Percentiles rank a stretch among this genome's conserved stretches.
Conservation (phyloP, 805 yeast species). For the Starmerella apis region DNA sequence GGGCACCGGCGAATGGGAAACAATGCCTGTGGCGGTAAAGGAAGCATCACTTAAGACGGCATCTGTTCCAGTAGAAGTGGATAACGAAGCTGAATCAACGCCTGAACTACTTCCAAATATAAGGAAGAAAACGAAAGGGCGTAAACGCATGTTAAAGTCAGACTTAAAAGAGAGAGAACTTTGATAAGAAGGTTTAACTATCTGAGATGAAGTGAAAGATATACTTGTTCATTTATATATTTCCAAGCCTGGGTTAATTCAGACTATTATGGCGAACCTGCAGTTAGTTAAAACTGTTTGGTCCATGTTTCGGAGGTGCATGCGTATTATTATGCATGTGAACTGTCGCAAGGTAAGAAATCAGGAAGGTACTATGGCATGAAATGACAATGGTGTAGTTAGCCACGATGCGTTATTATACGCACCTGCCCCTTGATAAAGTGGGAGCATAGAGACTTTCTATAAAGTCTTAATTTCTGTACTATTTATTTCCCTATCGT, state of each 20-base stretch:
- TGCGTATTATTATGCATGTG: background rate
- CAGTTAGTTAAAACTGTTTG: background rate
- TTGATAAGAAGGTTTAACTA: background rate
- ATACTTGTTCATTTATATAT: background rate
- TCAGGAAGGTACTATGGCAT: too few species aligned
- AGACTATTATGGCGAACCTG: background rate
- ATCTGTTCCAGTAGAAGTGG: background rate
- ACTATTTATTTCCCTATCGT: too few species aligned
- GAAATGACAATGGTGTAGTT: too few species aligned
- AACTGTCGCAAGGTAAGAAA: background rate
- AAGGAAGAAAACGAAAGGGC: background rate
- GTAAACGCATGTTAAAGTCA: background rate
- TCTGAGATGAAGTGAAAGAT: background rate
- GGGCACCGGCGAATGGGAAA: background rate
- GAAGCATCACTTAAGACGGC: background rate
- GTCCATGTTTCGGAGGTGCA: background rate
- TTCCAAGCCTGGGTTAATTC: background rate
- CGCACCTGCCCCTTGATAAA: too few species aligned
- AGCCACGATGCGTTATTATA: too few species aligned
- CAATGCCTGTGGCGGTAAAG: background rate
- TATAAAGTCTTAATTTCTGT: too few species aligned
- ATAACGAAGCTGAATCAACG: background rate
- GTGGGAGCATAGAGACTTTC: too few species aligned
- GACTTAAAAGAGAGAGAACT: background rate
- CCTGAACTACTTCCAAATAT: background rate